Percentiles rank a stretch among this genome's conserved stretches.
Conservation (phyloP, 371 early-diverging fungal genomes). For the Aphelidium insulamus region DNA sequence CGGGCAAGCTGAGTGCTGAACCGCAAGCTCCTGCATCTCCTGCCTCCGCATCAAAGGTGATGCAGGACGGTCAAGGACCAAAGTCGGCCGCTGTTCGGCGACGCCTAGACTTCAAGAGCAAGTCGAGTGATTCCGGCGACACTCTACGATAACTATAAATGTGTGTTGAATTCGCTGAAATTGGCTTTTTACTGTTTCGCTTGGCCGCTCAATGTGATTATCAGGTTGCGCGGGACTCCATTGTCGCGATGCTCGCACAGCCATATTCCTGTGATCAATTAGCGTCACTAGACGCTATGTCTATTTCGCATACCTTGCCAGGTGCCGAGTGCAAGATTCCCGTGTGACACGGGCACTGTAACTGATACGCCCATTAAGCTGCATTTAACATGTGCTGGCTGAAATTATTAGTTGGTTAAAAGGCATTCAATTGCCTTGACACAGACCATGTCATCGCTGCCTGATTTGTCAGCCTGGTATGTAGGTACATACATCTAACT, state of each 20-base stretch:
- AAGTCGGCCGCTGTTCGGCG: no score
- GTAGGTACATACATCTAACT: background rate
- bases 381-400: constrained; percentile 73
- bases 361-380: constrained; percentile 62
- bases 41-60: no score
- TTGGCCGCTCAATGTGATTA: constrained; percentile 53
- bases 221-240: constrained; percentile 31
- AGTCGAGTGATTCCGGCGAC: no score
- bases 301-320: constrained; percentile 44
- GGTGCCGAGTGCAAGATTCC: constrained; percentile 53
- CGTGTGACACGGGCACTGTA: constrained; percentile 63
- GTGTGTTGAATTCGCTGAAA: no score
- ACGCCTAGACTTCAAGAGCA: no score
- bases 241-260: constrained; percentile 48
- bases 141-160: no score
- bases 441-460: background rate
- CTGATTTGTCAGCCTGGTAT: background rate
- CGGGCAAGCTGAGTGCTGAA: no score
- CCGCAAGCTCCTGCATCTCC: no score
- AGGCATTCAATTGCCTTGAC: background rate
- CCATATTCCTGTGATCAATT: constrained; percentile 24
- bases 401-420: background rate
- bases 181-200: constrained; percentile 8
- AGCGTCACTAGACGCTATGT: background rate
- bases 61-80: no score